Evolutionary conservation across 495 filamentous ascomycete species (phyloP), one percentile per base, ranked within the genome.

Genomic region (Platismatia glauca): DNA sequence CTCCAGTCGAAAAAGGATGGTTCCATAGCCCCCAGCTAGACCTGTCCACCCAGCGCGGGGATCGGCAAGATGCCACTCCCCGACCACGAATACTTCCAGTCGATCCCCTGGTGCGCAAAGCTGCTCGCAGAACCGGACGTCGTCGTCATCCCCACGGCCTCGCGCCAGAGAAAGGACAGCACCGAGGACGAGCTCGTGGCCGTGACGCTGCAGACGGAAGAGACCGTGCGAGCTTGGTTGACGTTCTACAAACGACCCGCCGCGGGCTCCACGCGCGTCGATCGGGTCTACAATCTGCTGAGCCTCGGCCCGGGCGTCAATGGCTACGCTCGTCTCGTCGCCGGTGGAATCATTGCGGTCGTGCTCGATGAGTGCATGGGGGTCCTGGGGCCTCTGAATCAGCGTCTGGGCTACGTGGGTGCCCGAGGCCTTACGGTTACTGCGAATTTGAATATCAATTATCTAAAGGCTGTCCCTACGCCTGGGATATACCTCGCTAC

Each of bases 331-430:
- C 71, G 76, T 20, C 75, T 83, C 29, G 74, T 77, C 35, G 85
- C 89, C 69, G 86, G 85, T 22, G 86, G 84, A 24, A 77, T 86
- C 48, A 75, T 84, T 24, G 77, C 77, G n/a, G 78, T 81, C 2
- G 71, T 89, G 31, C 66, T 89, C 35, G 84, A 86, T 63, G 81
- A 84, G 64, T 71, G 72, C 7, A 78, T 80, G 67, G 83, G 84
- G 1, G 16, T 34, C 0, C 48, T 63, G 34, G 73, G 81, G 16
- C 62, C 85, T 16, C 68, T 82, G 7, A 69, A 73, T 18, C 58
- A 76, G n/a, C 84, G 82, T 65, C 66, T 76, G 60, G 69, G 69
- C 29, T 61, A 69, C 2, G 71, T 70, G 43, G 61, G 24, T 57
- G 63, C 71, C 13, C 50, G 59, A 27, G 62, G 63, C 9, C n/a